phyloP scores from a whole-genome alignment of 1,284 basidiomycete genomes.

The Termitomyces sp. region DNA sequence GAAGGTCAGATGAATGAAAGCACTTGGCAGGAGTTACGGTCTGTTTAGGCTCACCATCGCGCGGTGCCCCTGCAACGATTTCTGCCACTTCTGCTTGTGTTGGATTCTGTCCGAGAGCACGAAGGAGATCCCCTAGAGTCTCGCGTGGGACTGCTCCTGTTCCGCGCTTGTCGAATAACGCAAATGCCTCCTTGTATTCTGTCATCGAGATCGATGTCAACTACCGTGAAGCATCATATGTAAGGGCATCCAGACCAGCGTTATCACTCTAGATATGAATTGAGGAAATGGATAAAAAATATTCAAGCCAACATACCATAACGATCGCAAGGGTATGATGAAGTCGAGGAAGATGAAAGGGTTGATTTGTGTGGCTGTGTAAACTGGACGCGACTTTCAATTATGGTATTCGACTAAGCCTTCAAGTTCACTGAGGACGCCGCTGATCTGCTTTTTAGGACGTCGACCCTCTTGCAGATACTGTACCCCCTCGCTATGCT shows the following conservation, averaged over 20 bases:
- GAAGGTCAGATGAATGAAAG: background rate
- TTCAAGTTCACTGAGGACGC: background rate
- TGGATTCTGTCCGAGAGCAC: conserved; percentile 96
- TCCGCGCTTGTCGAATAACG: conserved; percentile 90
- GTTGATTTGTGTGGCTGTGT: conserved; percentile 16
- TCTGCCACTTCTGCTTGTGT: conserved; percentile 94
- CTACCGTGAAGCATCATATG: background rate
- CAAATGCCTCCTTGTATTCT: conserved; percentile 97
- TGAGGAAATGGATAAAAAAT: background rate
- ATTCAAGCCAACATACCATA: conserved; percentile 24
- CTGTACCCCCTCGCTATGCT: conserved; percentile 51
- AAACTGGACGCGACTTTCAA: conserved; percentile 1
- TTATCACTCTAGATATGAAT: conserved; percentile 48
- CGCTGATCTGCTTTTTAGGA: conserved; percentile 31
- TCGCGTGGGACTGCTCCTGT: conserved; percentile 42
- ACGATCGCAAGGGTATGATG: conserved; percentile 17
- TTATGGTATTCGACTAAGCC: conserved; percentile 11
- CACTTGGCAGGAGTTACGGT: background rate
- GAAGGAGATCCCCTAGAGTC: conserved; percentile 90
- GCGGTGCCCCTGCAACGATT: conserved; percentile 68
- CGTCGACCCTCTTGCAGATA: conserved; percentile 50
- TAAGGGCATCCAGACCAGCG: conserved; percentile 39
- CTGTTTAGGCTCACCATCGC: conserved; percentile 56
- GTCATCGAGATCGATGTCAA: conserved; percentile 12
- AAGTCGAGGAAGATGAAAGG: conserved; percentile 2